Evolutionary conservation across 768 basidiomycete species (phyloP).

Genomic region (Boletus rubescentipes): DNA sequence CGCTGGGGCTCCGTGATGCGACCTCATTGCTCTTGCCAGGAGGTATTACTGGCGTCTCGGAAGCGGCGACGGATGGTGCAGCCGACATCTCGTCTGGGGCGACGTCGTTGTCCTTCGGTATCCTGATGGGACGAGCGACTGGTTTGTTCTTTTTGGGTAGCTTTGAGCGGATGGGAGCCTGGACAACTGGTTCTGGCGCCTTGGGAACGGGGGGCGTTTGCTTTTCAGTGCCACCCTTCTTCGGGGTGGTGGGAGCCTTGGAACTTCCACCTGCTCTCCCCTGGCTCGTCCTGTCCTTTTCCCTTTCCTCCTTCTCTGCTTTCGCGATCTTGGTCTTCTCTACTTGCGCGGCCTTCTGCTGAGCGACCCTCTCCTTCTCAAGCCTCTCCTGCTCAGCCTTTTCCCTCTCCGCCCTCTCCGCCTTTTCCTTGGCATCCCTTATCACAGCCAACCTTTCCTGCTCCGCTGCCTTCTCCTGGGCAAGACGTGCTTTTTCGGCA

Average conservation of each 20-base stretch:
- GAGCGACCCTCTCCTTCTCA: conserved; percentile 37
- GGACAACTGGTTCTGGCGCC: conserved; percentile 41
- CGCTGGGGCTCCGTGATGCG: conserved; percentile 49
- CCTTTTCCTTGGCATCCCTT: conserved; percentile 41
- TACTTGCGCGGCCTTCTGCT: conserved; percentile 35
- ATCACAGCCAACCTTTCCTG: conserved; percentile 46
- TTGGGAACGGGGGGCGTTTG: conserved; percentile 18
- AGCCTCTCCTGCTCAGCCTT: conserved; percentile 38
- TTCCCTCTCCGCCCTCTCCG: conserved; percentile 34
- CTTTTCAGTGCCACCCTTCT: conserved; percentile 22
- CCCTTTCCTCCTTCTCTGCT: conserved; percentile 34
- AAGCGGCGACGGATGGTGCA: conserved; percentile 43
- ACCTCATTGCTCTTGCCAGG: conserved; percentile 31
- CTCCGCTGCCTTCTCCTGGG: conserved; percentile 53
- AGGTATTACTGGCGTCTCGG: conserved; percentile 46
- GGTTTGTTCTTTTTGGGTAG: conserved; percentile 85
- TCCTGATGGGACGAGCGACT: conserved; percentile 52
- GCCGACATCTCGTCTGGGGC: conserved; percentile 42
- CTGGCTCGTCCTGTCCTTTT: conserved; percentile 30
- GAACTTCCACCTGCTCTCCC: conserved; percentile 22
- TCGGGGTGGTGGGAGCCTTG: conserved; percentile 20
- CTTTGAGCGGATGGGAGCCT: conserved; percentile 76
- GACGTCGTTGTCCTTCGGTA: conserved; percentile 58
- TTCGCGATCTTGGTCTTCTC: conserved; percentile 37
- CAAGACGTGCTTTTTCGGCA: conserved; percentile 53